Base-by-base conservation (phyloP, 805 yeast genomes). In the Blastobotrys chiropterorum region DNA sequence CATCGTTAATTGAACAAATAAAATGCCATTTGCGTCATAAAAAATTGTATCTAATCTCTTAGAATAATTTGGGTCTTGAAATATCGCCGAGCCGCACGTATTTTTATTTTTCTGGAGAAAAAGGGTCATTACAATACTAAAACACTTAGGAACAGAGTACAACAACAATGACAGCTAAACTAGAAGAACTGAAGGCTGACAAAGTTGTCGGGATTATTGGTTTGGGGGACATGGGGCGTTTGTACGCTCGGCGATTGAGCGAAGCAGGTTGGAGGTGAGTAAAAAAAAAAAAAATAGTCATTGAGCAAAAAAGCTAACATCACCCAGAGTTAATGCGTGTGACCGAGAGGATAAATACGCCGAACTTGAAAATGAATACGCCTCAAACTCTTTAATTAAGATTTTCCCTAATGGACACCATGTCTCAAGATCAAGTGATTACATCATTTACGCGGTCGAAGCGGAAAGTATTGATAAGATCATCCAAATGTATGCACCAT, bases 201-300 rank as follows among this genome's bases (percentile, higher is more conserved):
- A 85, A 84, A 64, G 74, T 73, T 17, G 78, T 94, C 45, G 99
- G 99, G 1, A 86, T 94, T 57, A 90, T 94, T 54, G 99, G 99
- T 2, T 77, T 92, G 38, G 99, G 99, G 30, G 98, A 92, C 67
- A 94, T 94, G 99, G 99, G 99, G 5, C 71, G 80, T 38, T 70
- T 94, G 61, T 94, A 94, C 63, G 97, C 98, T 52, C 73, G 76
- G 17, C 70, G 84, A 50, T 83, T 94, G 61, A 74, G 87, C 26
- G 75, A 77, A 49, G 90, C 89, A 1, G 97, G 97, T 1, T 89
- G 96, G 96, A 77, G 66, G 60, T 68, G 52, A 50, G 72, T 58
- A 30, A 21, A 13, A 5, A 14, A 17, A n/a, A 22, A 19, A 8
- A 21, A 15, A 20, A 21, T 8, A 22, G 6, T 42, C n/a, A 19